Evolutionary conservation across 2,329 filamentous ascomycete genomes (phyloP).

Genomic region (Arthrobotrys megalospora): DNA sequence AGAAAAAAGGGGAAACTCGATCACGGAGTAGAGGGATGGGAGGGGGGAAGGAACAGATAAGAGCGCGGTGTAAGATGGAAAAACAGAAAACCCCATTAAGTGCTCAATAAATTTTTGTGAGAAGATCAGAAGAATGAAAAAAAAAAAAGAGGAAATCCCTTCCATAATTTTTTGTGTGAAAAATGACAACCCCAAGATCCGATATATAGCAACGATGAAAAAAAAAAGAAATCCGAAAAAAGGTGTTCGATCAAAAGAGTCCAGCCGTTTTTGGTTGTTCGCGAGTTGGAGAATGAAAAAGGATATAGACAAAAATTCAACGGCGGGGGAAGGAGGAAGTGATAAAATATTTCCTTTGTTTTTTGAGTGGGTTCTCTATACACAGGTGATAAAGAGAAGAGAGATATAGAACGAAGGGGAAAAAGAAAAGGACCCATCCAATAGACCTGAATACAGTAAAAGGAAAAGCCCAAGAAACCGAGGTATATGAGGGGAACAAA

Average conservation of each 20-base stretch:
- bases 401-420: slow-evolving; percentile 37
- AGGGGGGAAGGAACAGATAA: background rate
- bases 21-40: background rate
- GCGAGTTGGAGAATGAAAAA: slow-evolving; percentile 8
- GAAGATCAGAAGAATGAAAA: slow-evolving; percentile 61
- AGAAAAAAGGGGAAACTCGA: slow-evolving; percentile 5
- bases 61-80: background rate
- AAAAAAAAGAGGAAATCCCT: slow-evolving; percentile 64
- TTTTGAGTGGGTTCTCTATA: slow-evolving; percentile 42
- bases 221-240: slow-evolving; percentile 63
- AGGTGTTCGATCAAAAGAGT: slow-evolving; percentile 41
- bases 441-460: slow-evolving; percentile 57
- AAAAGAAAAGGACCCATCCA: slow-evolving; percentile 32
- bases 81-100: slow-evolving; percentile 39
- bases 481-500: slow-evolving; percentile 35
- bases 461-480: slow-evolving; percentile 61
- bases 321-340: slow-evolving; percentile 6
- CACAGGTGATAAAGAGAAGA: slow-evolving; percentile 52
- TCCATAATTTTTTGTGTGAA: slow-evolving; percentile 63
- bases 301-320: slow-evolving; percentile 33
- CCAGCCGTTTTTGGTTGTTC: slow-evolving; percentile 50
- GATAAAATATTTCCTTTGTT: slow-evolving; percentile 42
- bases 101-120: slow-evolving; percentile 37
- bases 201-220: slow-evolving; percentile 60
- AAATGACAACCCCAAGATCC: slow-evolving; percentile 36